Evolutionary conservation across 495 filamentous ascomycete genomes (phyloP).

Genomic region (Aspergillus panamensis): DNA sequence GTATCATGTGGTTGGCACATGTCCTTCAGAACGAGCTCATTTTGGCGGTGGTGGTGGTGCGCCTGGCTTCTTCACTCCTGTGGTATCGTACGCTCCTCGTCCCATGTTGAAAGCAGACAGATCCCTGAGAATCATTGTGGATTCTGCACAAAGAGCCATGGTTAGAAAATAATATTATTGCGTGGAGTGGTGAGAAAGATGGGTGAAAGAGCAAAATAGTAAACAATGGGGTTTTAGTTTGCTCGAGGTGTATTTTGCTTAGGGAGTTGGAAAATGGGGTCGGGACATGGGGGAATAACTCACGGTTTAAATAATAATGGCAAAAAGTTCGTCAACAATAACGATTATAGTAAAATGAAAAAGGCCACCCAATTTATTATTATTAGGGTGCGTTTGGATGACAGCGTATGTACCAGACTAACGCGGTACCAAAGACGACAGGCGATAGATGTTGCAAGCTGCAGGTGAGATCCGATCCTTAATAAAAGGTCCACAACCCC

Average conservation of each 20-base stretch:
- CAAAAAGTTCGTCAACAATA: conserved; percentile 4
- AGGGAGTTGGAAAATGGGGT: not conserved
- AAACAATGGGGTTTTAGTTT: not conserved
- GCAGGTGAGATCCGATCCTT: conserved; percentile 44
- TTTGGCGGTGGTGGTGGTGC: conserved; percentile 46
- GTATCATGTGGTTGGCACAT: conserved; percentile 28
- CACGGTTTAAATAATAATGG: conserved; percentile 20
- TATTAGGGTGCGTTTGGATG: conserved; percentile 21
- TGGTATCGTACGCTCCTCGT: conserved; percentile 58
- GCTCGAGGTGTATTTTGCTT: not conserved
- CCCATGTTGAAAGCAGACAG: conserved; percentile 53
- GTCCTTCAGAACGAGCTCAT: conserved; percentile 20
- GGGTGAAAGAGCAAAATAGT: not conserved
- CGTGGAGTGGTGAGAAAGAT: not conserved
- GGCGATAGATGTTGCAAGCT: conserved; percentile 29
- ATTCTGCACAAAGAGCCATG: conserved; percentile 35
- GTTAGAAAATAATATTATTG: conserved; percentile 25
- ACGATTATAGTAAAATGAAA: conserved; percentile 17
- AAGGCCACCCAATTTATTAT: conserved; percentile 12
- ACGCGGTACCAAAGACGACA: conserved; percentile 27
- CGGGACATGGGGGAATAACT: conserved; percentile 11
- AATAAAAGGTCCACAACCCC: conserved; percentile 33
- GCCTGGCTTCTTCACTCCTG: conserved; percentile 55
- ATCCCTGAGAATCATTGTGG: conserved; percentile 51
- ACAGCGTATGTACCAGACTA: conserved; percentile 20